Base-by-base conservation (phyloP, 2,329 filamentous ascomycete species). In the Aspergillus arachidicola region DNA sequence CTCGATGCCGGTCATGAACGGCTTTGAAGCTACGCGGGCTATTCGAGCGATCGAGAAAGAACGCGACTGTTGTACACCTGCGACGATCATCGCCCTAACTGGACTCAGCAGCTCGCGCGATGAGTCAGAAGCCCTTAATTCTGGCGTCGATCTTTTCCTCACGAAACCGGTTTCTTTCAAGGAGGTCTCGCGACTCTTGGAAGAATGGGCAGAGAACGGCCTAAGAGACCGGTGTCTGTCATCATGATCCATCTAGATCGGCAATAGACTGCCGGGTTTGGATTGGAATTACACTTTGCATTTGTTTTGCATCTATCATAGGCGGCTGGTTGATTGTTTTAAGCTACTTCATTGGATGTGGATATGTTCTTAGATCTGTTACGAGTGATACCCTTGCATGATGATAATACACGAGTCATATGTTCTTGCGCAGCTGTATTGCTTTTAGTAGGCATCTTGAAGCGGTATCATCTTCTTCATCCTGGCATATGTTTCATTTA, bases 1-100 rank as follows among this genome's bases (percentile, higher is more conserved):
- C 41, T 79, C 77, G 2, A 83, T 83, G 80, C 81, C 81, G 0
- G 76, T 82, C 6, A 81, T 82, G 79, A 79, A 82, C 65, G 81
- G 81, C 1, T 81, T 83, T 55, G 78, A 81, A 66, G 79, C 81
- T 2, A 81, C 81, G 6, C 76, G 80, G 9, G 76, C 77, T n/a
- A 83, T 83, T 57, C 78, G 82, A 12, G 67, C 74, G 10, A 69
- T 78, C n/a, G 78, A 80, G 60, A 76, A 70, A 61, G 77, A 79
- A 41, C 66, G 69, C 6, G 72, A 73, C 48, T 70, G 72, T 57
- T 67, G 65, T 38, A 65, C 66, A 14, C 72, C 75, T 1, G 76
- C 77, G 5, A 74, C 76, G 26, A 81, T 83, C 58, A 80, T 83
- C 53, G 81, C 80, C 6, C 65, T 83, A 59, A 83, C 81, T 2